Conservation (phyloP, 1,139 yeast genomes). For the Magnusiomyces ingens region DNA sequence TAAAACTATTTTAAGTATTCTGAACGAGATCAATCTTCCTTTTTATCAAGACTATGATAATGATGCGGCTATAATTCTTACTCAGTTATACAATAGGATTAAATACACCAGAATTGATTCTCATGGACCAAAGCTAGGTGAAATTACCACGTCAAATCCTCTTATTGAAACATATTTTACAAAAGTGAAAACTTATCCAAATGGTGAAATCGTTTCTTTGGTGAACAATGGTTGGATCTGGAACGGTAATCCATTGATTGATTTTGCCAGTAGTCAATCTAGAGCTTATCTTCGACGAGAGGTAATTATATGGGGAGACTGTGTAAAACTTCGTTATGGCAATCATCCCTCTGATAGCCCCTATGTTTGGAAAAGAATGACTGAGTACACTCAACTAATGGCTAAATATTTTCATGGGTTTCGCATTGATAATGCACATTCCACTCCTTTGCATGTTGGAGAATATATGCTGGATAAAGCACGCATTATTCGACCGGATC, state of each 20-base stretch:
- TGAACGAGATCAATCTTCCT: constrained; percentile 73
- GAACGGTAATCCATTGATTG: constrained; percentile 92
- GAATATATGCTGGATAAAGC: constrained; percentile 85
- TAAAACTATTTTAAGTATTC: constrained; percentile 43
- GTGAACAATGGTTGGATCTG: constrained; percentile 99
- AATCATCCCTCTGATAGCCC: constrained; percentile 73
- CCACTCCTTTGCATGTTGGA: constrained; percentile 94
- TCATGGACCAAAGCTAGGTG: constrained; percentile 74
- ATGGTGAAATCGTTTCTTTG: constrained; percentile 51
- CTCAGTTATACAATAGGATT: constrained; percentile 68
- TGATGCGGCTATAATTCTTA: constrained; percentile 57
- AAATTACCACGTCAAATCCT: constrained; percentile 49
- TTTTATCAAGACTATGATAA: constrained; percentile 70
- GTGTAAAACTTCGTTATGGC: constrained; percentile 90
- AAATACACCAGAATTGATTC: constrained; percentile 68
- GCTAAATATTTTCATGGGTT: constrained; percentile 84
- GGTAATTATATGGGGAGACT: constrained; percentile 96
- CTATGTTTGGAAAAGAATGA: constrained; percentile 82
- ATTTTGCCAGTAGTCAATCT: constrained; percentile 76
- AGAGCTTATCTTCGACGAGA: constrained; percentile 84
- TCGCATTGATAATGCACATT: constrained; percentile 91
- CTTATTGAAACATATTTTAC: constrained; percentile 86
- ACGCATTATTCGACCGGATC: constrained; percentile 70
- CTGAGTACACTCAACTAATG: constrained; percentile 60
- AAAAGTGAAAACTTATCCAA: constrained; percentile 43